Base-by-base conservation (phyloP, 176 grass and related monocot species). In the Calamus simplicifolius region DNA sequence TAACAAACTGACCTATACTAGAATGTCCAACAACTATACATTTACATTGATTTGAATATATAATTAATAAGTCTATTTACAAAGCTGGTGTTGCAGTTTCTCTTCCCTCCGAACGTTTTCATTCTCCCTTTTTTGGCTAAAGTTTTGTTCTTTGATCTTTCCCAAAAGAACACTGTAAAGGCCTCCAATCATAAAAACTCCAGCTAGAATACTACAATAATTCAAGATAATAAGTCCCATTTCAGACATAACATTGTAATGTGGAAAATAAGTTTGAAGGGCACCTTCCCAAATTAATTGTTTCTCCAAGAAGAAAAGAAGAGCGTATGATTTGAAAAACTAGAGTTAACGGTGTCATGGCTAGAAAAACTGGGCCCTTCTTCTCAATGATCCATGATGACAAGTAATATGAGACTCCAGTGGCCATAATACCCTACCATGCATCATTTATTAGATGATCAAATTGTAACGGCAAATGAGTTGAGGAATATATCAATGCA, bases 111-210 rank as follows among this genome's bases (percentile, higher is more conserved):
- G n/a, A 52, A 48, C 48, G 27, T 52, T 18, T 12, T 23, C 62
- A 17, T 26, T 23, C 15, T 27, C 16, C 5, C 21, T 64, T 59
- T 5, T n/a, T 31, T 17, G 13, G 2, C 26, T 59, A 15, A 2
- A 4, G 3, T 3, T 59, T 52, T 4, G 51, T 67, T 82, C 87
- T 59, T 21, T 48, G 43, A 56, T 73, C 73, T 90, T 90, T n/a
- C 87, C 82, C 82, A 75, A 86, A 7, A 82, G 75, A 49, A 90
- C 87, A 77, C 73, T 58, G 52, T 90, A 90, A 19, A 90, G 82
- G 35, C 87, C 87, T 27, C 79, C 75, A 27, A 86, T 62, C 68
- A 90, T 80, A 18, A 90, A 63, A 29, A 49, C 17, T 69, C 75
- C 76, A 15, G 82, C 82, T 49, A 86, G 48, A 43, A 86, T 73